Conservation (phyloP, 768 basidiomycete genomes). For the Leucocoprinus sp. region DNA sequence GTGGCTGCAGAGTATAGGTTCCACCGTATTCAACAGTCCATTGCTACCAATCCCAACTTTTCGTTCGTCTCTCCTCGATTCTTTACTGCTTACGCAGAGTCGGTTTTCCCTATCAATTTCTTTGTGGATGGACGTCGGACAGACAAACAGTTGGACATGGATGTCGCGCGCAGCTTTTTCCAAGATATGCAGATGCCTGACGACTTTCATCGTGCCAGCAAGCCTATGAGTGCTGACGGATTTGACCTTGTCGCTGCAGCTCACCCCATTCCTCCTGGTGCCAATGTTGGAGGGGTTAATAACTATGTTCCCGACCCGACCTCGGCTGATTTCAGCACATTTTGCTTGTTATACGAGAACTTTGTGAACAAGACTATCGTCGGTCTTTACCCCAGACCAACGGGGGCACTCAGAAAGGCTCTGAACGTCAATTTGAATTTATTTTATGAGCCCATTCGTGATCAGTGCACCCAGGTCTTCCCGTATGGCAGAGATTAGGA, state of each 20-base stretch:
- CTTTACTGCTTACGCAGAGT: conserved; percentile 14
- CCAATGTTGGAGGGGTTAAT: conserved; percentile 12
- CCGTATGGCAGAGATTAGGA: conserved; percentile 6
- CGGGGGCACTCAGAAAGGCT: conserved; percentile 10
- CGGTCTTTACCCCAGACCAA: conserved; percentile 15
- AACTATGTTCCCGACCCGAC: conserved; percentile 12
- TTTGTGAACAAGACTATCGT: conserved; percentile 14
- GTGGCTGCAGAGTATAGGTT: conserved; percentile 13
- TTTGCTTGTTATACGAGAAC: conserved; percentile 14
- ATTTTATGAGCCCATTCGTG: not conserved
- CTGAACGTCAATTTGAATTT: conserved; percentile 12
- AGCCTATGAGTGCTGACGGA: conserved; percentile 4
- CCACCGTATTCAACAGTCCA: conserved; percentile 16
- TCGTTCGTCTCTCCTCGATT: conserved; percentile 12
- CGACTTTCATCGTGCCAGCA: conserved; percentile 12
- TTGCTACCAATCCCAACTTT: conserved; percentile 17
- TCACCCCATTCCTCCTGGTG: conserved; percentile 14
- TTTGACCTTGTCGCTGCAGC: not conserved
- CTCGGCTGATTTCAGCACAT: conserved; percentile 5
- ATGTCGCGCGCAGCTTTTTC: conserved; percentile 15
- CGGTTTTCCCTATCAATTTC: conserved; percentile 11
- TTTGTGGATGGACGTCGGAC: conserved; percentile 15
- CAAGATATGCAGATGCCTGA: conserved; percentile 11
- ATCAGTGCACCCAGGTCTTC: conserved; percentile 9
- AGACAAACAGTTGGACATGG: conserved; percentile 12